Conservation (phyloP, 2,329 filamentous ascomycete genomes). For the Sporothrix humicola region DNA sequence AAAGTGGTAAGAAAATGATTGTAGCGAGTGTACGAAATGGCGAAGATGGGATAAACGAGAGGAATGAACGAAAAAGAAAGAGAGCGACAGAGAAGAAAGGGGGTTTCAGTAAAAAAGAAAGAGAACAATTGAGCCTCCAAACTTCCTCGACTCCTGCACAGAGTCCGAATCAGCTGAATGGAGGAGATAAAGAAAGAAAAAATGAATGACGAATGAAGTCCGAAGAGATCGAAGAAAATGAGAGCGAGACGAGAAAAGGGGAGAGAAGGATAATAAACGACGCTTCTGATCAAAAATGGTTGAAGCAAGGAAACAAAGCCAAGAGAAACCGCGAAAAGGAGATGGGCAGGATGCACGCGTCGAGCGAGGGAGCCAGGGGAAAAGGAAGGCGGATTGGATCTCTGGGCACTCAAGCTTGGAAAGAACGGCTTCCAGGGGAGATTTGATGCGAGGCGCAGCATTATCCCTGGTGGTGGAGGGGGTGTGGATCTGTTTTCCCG, state of each 20-base stretch:
- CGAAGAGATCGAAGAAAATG: neutral
- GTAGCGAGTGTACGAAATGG: slow-evolving; percentile 27
- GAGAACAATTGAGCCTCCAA: neutral
- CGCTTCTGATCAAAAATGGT: neutral
- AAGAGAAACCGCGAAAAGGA: slow-evolving; percentile 23
- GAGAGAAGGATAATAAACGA: neutral
- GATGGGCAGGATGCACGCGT: slow-evolving; percentile 4
- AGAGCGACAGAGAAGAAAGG: slow-evolving; percentile 9
- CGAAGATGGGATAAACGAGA: slow-evolving; percentile 21
- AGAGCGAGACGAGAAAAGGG: neutral
- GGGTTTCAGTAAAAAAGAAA: neutral
- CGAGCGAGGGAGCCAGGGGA: neutral
- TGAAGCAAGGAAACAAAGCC: slow-evolving; percentile 9
- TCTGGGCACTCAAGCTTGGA: slow-evolving; percentile 27
- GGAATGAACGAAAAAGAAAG: slow-evolving; percentile 8
- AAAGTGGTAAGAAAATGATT: neutral
- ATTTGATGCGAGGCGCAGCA: slow-evolving; percentile 40
- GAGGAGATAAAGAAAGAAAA: slow-evolving; percentile 2
- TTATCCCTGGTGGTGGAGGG: slow-evolving; percentile 18
- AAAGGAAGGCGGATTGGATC: slow-evolving; percentile 18
- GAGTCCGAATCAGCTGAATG: neutral
- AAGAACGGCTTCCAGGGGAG: slow-evolving; percentile 34
- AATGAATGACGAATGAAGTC: slow-evolving; percentile 2
- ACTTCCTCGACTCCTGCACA: slow-evolving; percentile 2
- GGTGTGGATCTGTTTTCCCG: neutral